phyloP scores from a whole-genome alignment of 805 yeast genomes.

The Kodamaea kaohsiungensis region DNA sequence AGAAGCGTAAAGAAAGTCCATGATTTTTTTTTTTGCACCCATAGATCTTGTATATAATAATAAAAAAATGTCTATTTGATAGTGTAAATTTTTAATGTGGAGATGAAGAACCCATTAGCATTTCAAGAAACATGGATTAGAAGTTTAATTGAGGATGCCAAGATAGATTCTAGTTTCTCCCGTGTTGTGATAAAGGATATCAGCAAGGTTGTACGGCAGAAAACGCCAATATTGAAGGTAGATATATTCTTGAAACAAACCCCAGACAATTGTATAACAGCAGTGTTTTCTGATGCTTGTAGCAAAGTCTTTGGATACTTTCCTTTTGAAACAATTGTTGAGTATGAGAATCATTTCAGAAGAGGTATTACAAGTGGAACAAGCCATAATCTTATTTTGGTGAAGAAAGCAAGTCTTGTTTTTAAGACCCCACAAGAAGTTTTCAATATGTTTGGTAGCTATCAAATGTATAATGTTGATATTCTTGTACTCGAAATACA shows the following conservation, averaged over 20 bases:
- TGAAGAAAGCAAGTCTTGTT: constrained; percentile 28
- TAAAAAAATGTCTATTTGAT: not conserved
- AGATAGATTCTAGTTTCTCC: constrained; percentile 6
- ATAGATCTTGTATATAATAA: not conserved
- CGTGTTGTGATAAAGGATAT: constrained; percentile 19
- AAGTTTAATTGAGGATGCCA: constrained; percentile 11
- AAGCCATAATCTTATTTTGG: constrained; percentile 23
- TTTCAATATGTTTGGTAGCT: constrained; percentile 1
- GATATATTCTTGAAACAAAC: constrained; percentile 25
- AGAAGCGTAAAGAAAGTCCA: constrained; percentile 17
- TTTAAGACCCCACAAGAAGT: constrained; percentile 15
- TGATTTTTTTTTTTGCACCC: constrained; percentile 1
- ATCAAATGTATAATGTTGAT: constrained; percentile 10
- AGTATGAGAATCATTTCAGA: constrained; percentile 31
- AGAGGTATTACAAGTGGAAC: constrained; percentile 38
- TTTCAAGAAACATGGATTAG: constrained; percentile 29
- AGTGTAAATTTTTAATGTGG: not conserved
- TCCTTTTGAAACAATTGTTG: constrained; percentile 26
- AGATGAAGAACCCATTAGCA: constrained; percentile 18
- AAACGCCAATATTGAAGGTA: constrained; percentile 29
- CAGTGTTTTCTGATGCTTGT: constrained; percentile 32
- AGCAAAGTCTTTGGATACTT: constrained; percentile 33
- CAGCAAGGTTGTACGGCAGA: constrained; percentile 8
- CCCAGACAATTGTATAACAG: constrained; percentile 25
- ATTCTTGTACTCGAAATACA: constrained; percentile 28